Percentiles rank a stretch among this genome's conserved stretches.
Conservation (phyloP, 306 rosid species). For the Lotus japonicus region DNA sequence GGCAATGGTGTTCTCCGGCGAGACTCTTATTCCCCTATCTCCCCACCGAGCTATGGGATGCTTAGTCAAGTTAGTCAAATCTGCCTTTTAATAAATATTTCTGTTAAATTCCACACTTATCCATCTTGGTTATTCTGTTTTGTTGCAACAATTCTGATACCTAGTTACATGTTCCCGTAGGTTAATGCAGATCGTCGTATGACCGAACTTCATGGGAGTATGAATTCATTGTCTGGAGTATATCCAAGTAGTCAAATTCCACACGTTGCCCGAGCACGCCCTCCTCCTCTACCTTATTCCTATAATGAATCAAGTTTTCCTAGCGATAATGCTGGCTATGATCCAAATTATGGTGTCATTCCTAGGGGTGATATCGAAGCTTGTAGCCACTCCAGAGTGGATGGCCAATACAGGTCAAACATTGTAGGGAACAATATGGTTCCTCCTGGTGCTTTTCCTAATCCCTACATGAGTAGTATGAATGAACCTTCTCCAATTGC, state of each 20-base stretch:
- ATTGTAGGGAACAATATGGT: not conserved
- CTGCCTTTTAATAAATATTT: too few relatives aligned
- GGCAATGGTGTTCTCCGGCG: slow-evolving; percentile 9
- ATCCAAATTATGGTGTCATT: slow-evolving; percentile 6
- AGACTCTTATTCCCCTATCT: slow-evolving; percentile 7
- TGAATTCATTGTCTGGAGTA: slow-evolving; percentile 23
- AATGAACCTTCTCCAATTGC: slow-evolving; percentile 17
- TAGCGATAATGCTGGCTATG: slow-evolving; percentile 14
- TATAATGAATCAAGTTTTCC: not conserved
- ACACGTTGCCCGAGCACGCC: slow-evolving; percentile 6
- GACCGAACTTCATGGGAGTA: slow-evolving; percentile 8
- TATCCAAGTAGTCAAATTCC: slow-evolving; percentile 23
- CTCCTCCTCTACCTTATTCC: slow-evolving; percentile 11
- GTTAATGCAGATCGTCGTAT: not conserved
- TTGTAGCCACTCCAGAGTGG: not conserved
- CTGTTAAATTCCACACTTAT: not conserved
- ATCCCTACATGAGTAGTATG: slow-evolving; percentile 14
- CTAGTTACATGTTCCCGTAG: slow-evolving; percentile 12
- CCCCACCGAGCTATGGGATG: slow-evolving; percentile 7
- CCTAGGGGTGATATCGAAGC: not conserved
- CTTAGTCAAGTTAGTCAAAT: slow-evolving; percentile 30
- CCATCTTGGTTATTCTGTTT: not conserved
- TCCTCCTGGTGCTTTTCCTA: not conserved
- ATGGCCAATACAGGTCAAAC: slow-evolving; percentile 11
- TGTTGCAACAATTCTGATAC: slow-evolving; percentile 4